phyloP scores from a whole-genome alignment of 1,284 basidiomycete species.

The Meira miltonrushii region DNA sequence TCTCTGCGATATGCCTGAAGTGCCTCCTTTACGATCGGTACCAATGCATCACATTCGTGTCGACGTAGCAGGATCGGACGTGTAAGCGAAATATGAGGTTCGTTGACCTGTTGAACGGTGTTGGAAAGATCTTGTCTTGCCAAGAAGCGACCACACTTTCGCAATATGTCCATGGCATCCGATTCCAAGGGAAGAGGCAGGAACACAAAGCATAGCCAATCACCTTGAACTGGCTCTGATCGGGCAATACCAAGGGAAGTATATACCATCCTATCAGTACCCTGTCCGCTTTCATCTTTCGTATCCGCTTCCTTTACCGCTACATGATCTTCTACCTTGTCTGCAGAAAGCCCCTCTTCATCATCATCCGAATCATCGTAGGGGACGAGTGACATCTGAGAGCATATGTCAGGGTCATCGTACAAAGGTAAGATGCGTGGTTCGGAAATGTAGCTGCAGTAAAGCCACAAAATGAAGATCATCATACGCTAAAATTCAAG shows the following conservation, averaged over 20 bases:
- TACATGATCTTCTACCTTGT: too few species aligned
- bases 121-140: background rate
- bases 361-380: slow-evolving; percentile 5
- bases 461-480: too few species aligned
- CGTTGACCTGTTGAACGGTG: background rate
- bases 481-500: too few species aligned
- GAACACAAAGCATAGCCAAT: slow-evolving; percentile 5
- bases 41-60: background rate
- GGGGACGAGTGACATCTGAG: slow-evolving; percentile 1
- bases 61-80: background rate
- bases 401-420: too few species aligned
- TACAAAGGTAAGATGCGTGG: too few species aligned
- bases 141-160: too few species aligned
- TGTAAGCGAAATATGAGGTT: slow-evolving; percentile 5
- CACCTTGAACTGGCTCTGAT: slow-evolving; percentile 5
- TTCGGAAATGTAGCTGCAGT: too few species aligned
- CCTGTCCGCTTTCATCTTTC: background rate
- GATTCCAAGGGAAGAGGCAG: background rate
- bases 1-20: background rate
- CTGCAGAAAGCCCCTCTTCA: background rate
- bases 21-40: background rate
- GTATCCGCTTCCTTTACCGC: background rate
- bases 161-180: background rate
- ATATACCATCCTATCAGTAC: background rate
- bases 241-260: background rate